phyloP scores from a whole-genome alignment of 768 basidiomycete species.

The Phaeotremella skinneri region DNA sequence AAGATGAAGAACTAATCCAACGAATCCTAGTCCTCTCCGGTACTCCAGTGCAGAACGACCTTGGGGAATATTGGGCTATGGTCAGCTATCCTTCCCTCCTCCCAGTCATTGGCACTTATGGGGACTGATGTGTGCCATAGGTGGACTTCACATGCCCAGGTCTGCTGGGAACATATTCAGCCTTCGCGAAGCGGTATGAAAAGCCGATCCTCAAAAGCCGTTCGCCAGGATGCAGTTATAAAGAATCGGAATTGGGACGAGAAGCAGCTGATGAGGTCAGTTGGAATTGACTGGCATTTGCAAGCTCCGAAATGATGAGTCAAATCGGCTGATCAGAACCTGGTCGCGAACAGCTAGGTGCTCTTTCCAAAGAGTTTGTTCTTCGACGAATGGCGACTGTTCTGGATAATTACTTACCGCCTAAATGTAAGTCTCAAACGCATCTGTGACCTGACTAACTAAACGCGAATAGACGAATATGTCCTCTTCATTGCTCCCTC shows the following conservation, averaged over 20 bases:
- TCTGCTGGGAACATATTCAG: constrained; percentile 59
- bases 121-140: constrained; percentile 53
- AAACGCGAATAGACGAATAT: constrained; percentile 73
- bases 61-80: constrained; percentile 95
- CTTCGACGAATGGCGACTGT: constrained; percentile 82
- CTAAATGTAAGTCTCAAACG: constrained; percentile 66
- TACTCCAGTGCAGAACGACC: constrained; percentile 95
- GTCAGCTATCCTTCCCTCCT: constrained; percentile 54
- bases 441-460: constrained; percentile 2
- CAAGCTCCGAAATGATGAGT: neutral
- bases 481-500: constrained; percentile 95
- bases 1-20: constrained; percentile 8
- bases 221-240: constrained; percentile 66
- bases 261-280: constrained; percentile 72
- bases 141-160: constrained; percentile 94
- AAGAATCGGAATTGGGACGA: constrained; percentile 74
- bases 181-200: constrained; percentile 67
- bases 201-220: constrained; percentile 81
- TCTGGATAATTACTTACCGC: constrained; percentile 78
- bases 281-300: neutral
- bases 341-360: constrained; percentile 58
- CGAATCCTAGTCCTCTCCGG: constrained; percentile 67
- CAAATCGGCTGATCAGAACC: neutral
- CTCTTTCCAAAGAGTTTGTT: constrained; percentile 82
- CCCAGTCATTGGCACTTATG: neutral